Conservation (phyloP, 1,139 yeast species). For the Fermentozyma sake region DNA sequence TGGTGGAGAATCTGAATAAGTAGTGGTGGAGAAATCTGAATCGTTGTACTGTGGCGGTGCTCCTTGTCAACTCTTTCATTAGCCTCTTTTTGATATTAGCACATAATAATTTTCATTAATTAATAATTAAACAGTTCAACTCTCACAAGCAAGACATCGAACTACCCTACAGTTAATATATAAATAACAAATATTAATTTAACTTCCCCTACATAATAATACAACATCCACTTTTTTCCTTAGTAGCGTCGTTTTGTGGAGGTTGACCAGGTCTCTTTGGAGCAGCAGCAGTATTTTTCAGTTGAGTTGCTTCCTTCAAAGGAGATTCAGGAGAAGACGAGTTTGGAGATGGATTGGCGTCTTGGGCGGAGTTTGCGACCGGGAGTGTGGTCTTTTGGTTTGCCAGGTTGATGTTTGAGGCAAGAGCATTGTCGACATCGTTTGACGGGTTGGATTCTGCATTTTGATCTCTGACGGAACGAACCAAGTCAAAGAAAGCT, state of each 20-base stretch:
- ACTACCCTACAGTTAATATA: no score
- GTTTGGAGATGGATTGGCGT: constrained; percentile 4
- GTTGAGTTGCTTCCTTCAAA: no score
- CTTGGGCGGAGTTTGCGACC: constrained; percentile 5
- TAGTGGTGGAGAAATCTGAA: no score
- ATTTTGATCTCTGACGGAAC: constrained; percentile 51
- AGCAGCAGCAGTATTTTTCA: constrained; percentile 1
- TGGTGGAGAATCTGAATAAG: no score
- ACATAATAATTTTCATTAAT: background rate
- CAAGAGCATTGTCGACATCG: no score
- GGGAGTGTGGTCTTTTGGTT: constrained; percentile 1
- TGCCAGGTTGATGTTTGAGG: background rate
- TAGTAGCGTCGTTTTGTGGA: constrained; percentile 15
- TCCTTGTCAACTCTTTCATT: no score
- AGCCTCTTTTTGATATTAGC: no score
- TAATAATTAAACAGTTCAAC: constrained; percentile 2
- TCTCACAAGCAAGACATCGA: no score
- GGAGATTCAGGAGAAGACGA: constrained; percentile 4
- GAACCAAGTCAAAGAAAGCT: constrained; percentile 74
- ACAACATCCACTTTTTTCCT: constrained; percentile 45
- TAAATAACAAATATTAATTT: no score
- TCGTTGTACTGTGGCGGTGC: no score
- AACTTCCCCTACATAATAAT: constrained; percentile 28
- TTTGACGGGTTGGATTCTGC: no score
- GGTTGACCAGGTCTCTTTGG: constrained; percentile 4